Evolutionary conservation across 148 eudicot species (phyloP).

Genomic region (Mesembryanthemum crystallinum): DNA sequence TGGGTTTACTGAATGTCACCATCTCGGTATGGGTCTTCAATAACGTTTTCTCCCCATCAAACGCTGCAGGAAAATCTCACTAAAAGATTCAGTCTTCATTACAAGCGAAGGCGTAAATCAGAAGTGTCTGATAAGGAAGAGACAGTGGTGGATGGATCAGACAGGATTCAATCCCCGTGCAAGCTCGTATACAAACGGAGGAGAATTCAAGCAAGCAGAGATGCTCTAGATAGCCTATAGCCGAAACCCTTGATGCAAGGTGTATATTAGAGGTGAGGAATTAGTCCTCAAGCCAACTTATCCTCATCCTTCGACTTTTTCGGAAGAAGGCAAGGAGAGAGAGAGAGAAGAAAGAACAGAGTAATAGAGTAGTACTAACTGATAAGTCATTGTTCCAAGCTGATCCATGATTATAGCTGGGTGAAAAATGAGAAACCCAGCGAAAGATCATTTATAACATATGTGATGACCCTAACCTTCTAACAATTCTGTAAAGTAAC

Average conservation of each 20-base stretch:
- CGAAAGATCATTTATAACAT: too few species aligned
- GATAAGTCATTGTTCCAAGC: neutral
- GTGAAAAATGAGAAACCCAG: too few species aligned
- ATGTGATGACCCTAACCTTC: too few species aligned
- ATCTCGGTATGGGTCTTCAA: too few species aligned
- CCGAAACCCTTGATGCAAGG: neutral
- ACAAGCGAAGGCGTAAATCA: constrained; percentile 30
- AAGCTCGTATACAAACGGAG: constrained; percentile 43
- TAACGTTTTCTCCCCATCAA: too few species aligned
- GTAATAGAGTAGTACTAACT: neutral
- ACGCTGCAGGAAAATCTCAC: constrained; percentile 1
- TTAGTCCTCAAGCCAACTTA: neutral
- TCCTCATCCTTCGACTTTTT: constrained; percentile 27
- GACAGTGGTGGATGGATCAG: constrained; percentile 12
- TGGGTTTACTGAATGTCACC: too few species aligned
- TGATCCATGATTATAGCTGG: too few species aligned
- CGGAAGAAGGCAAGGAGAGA: constrained; percentile 25
- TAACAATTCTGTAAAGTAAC: too few species aligned
- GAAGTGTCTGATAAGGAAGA: constrained; percentile 15
- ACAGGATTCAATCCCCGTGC: constrained; percentile 21
- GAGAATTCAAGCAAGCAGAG: constrained; percentile 40
- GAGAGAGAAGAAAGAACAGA: neutral
- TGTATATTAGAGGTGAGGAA: constrained; percentile 15
- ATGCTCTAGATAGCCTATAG: constrained; percentile 19
- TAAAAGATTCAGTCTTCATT: constrained; percentile 23